Conservation (phyloP, 2,329 filamentous ascomycete genomes). For the Fusarium sp. region DNA sequence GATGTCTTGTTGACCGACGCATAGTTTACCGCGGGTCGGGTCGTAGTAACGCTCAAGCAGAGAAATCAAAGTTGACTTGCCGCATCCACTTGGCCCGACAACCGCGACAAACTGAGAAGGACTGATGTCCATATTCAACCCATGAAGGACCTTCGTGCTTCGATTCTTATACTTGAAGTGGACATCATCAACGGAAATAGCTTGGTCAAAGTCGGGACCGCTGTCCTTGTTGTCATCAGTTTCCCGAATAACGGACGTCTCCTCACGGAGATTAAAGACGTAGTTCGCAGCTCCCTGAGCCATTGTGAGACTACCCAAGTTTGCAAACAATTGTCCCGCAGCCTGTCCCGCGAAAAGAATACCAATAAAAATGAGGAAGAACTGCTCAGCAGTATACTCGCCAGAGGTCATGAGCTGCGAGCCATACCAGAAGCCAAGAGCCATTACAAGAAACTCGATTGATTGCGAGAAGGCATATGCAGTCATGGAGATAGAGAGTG, state of each 20-base stretch:
- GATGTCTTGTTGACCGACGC: slow-evolving; percentile 46
- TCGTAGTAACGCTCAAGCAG: slow-evolving; percentile 60
- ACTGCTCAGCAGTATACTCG: slow-evolving; percentile 55
- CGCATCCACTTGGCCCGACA: slow-evolving; percentile 68
- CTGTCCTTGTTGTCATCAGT: slow-evolving; percentile 51
- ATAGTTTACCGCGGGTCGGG: slow-evolving; percentile 48
- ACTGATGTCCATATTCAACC: slow-evolving; percentile 12
- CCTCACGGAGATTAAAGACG: slow-evolving; percentile 54
- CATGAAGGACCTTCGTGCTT: slow-evolving; percentile 18
- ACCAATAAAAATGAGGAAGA: slow-evolving; percentile 58
- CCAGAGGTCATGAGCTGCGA: slow-evolving; percentile 36
- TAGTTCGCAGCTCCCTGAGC: slow-evolving; percentile 58
- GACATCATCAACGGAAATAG: slow-evolving; percentile 25
- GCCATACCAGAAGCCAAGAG: slow-evolving; percentile 53
- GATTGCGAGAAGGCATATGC: slow-evolving; percentile 41
- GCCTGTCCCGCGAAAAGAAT: slow-evolving; percentile 52
- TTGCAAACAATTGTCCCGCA: slow-evolving; percentile 51
- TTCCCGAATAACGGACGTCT: slow-evolving; percentile 52
- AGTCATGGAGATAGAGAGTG: slow-evolving; percentile 20
- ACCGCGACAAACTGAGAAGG: slow-evolving; percentile 61
- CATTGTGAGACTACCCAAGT: slow-evolving; percentile 59
- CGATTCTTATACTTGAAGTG: slow-evolving; percentile 26
- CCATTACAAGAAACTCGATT: slow-evolving; percentile 49
- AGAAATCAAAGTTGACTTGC: slow-evolving; percentile 69
- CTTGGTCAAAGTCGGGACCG: slow-evolving; percentile 23